phyloP scores from a whole-genome alignment of 768 basidiomycete genomes.

The Porphyrellus cyaneotinctus region DNA sequence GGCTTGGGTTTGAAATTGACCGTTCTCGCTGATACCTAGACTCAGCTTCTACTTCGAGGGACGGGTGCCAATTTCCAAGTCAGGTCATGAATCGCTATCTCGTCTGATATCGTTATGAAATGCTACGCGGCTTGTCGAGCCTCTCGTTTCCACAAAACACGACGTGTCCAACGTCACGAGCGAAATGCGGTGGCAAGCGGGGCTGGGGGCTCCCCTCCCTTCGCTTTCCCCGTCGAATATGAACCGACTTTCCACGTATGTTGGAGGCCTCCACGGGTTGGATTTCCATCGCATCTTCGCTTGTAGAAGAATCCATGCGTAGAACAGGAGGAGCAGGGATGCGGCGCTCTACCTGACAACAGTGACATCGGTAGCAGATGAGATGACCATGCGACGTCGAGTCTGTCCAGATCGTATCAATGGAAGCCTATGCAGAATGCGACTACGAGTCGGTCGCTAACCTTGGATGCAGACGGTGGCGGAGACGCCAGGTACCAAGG shows the following conservation, averaged over 20 bases:
- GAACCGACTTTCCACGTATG: background rate
- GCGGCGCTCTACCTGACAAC: conserved; percentile 54
- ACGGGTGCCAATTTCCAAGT: too few relatives aligned
- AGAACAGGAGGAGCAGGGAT: conserved; percentile 62
- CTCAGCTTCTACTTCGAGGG: background rate
- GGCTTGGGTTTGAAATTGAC: background rate
- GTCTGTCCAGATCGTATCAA: conserved; percentile 32
- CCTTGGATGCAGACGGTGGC: conserved; percentile 63
- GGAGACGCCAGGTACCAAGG: conserved; percentile 66
- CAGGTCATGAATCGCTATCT: too few relatives aligned
- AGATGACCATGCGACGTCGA: conserved; percentile 48
- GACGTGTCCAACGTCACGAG: conserved; percentile 60
- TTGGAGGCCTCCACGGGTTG: background rate
- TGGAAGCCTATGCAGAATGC: too few relatives aligned
- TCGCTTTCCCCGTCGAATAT: conserved; percentile 1
- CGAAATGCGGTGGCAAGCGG: conserved; percentile 58
- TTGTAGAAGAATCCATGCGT: background rate
- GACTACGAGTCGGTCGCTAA: conserved; percentile 27
- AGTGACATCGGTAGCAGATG: conserved; percentile 54
- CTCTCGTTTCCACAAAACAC: conserved; percentile 62
- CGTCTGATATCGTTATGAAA: background rate
- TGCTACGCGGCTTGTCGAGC: conserved; percentile 19
- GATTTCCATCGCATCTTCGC: background rate
- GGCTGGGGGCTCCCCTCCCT: conserved; percentile 26
- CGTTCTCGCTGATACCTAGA: background rate